Evolutionary conservation across 2,329 filamentous ascomycete species (phyloP).

Genomic region (Herpotrichia juniperi): DNA sequence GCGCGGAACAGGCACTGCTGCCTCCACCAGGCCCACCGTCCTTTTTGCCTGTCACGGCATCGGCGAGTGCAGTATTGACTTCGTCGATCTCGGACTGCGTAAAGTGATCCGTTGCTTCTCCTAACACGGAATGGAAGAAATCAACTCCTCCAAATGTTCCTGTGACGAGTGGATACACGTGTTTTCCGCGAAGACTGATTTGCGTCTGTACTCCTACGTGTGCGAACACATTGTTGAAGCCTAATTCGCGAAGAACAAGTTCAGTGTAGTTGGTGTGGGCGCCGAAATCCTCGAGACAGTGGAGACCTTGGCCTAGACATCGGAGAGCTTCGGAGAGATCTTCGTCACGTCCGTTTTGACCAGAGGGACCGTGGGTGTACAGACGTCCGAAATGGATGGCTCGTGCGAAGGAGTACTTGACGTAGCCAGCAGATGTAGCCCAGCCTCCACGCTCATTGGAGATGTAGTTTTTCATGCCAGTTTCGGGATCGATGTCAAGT

Average conservation of each 20-base stretch:
- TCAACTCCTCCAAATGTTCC: conserved; percentile 62
- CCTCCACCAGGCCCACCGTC: conserved; percentile 39
- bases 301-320: conserved; percentile 59
- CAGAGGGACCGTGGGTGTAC: conserved; percentile 52
- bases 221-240: conserved; percentile 58
- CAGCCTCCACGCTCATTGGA: conserved; percentile 85
- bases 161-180: conserved; percentile 59
- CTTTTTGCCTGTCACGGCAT: conserved; percentile 43
- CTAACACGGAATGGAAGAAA: conserved; percentile 57
- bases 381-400: conserved; percentile 56
- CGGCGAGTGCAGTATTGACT: conserved; percentile 51
- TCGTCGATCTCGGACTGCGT: conserved; percentile 57
- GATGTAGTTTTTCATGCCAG: conserved; percentile 99
- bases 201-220: conserved; percentile 56
- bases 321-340: conserved; percentile 57
- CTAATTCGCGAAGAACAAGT: conserved; percentile 58
- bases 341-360: conserved; percentile 49
- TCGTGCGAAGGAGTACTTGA: conserved; percentile 59
- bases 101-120: conserved; percentile 57
- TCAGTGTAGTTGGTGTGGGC: conserved; percentile 63
- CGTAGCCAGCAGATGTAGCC: conserved; percentile 87
- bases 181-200: conserved; percentile 54
- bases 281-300: conserved; percentile 61
- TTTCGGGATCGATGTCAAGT: conserved; percentile 52
- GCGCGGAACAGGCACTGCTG: conserved; percentile 37